Percentiles rank a stretch among this genome's conserved stretches.
These are phyloP conservation scores for Rhodotorula glutinis DNA, from an alignment of 1,284 basidiomycete species.

Conservation along the genomic window DNA sequence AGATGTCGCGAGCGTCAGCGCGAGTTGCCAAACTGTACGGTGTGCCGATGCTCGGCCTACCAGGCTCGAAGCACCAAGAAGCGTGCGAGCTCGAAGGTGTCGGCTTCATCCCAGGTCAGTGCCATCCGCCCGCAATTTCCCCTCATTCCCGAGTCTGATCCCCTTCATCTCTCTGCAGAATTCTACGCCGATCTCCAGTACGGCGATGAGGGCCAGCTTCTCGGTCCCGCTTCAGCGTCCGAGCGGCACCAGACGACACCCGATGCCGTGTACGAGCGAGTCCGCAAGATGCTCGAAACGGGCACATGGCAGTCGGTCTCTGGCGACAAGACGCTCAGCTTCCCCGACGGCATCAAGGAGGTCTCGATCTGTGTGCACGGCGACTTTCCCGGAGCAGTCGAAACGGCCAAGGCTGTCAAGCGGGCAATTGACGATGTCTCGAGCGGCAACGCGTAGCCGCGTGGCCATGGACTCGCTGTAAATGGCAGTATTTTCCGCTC, in stretches of 20 bases:
- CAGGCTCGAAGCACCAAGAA: slow-evolving; percentile 59
- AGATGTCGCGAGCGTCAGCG: slow-evolving; percentile 57
- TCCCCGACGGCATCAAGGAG: slow-evolving; percentile 53
- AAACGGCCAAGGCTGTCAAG: slow-evolving; percentile 16
- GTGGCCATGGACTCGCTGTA: too few species aligned
- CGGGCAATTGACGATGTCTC: slow-evolving; percentile 24
- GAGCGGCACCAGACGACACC: slow-evolving; percentile 47
- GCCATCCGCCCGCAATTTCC: not conserved
- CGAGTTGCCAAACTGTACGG: slow-evolving; percentile 56
- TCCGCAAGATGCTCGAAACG: slow-evolving; percentile 55
- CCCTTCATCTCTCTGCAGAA: not conserved
- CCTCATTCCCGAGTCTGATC: not conserved
- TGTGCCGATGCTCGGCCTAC: slow-evolving; percentile 60
- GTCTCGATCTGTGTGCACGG: slow-evolving; percentile 65
- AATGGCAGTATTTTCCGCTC: too few species aligned
- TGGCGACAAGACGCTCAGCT: slow-evolving; percentile 51
- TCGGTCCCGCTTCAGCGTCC: slow-evolving; percentile 55
- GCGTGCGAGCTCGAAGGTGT: slow-evolving; percentile 58
- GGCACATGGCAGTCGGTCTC: slow-evolving; percentile 49
- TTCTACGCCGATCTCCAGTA: slow-evolving; percentile 59
- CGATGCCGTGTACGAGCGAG: slow-evolving; percentile 53
- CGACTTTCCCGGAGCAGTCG: slow-evolving; percentile 56
- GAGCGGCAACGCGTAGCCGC: not conserved
- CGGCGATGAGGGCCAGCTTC: slow-evolving; percentile 47
- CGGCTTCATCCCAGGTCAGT: slow-evolving; percentile 55